Evolutionary conservation across 1,284 basidiomycete genomes (phyloP).

Genomic region (Cerioporus squamosus): DNA sequence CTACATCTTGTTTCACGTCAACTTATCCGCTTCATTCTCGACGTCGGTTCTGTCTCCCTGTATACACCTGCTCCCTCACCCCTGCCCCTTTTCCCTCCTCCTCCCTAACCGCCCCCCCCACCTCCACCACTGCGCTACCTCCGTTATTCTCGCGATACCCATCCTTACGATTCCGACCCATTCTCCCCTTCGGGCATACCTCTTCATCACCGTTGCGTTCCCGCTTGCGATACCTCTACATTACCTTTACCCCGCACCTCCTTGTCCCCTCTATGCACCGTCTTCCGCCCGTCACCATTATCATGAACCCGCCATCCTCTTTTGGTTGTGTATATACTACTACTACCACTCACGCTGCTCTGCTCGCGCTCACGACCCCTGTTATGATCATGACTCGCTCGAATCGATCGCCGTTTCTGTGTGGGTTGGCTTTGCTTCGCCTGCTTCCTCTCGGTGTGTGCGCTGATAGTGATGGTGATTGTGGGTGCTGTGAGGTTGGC

Average conservation of each 20-base stretch:
- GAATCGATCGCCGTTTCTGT: conserved; percentile 10
- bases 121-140: not conserved
- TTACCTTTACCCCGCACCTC: not conserved
- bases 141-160: not conserved
- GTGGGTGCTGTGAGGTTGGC: too few species aligned
- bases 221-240: conserved; percentile 5
- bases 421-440: not conserved
- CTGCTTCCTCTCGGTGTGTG: not conserved
- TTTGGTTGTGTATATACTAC: conserved; percentile 14
- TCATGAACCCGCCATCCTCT: too few species aligned
- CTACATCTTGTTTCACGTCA: conserved; percentile 13
- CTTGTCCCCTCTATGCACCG: not conserved
- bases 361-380: conserved; percentile 21
- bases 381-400: conserved; percentile 20
- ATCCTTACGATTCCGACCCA: not conserved
- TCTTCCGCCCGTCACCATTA: not conserved
- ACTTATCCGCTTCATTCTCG: conserved; percentile 19
- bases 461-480: too few species aligned
- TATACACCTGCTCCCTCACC: not conserved
- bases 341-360: conserved; percentile 17
- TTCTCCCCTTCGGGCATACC: not conserved
- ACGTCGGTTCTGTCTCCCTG: not conserved
- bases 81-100: not conserved
- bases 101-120: conserved; percentile 1
- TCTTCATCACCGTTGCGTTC: not conserved